Evolutionary conservation across 495 filamentous ascomycete genomes (phyloP).

Genomic region (Penicillium flavigenum): DNA sequence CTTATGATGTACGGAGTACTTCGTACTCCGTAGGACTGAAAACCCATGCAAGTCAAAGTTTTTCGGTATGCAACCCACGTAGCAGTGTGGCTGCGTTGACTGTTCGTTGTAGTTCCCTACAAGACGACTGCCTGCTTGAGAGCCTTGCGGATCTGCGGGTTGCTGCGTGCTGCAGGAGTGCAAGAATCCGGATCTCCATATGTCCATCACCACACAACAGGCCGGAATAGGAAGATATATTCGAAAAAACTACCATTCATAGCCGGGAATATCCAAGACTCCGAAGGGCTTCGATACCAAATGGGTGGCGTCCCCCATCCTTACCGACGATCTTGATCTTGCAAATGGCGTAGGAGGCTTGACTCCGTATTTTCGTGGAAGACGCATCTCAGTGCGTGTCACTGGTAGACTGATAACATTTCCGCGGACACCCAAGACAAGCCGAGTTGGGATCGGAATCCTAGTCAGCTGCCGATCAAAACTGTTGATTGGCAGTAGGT

Average conservation of each 20-base stretch:
- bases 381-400: slow-evolving; percentile 1
- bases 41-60: background rate
- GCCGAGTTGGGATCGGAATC: slow-evolving; percentile 4
- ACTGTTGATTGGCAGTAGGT: background rate
- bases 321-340: slow-evolving; percentile 11
- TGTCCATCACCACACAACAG: background rate
- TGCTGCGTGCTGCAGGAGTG: background rate
- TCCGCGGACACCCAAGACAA: background rate
- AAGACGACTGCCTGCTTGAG: background rate
- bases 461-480: background rate
- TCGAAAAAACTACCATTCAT: background rate
- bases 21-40: background rate
- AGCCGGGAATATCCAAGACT: background rate
- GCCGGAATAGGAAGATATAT: slow-evolving; percentile 2
- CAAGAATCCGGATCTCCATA: background rate
- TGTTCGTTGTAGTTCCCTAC: background rate
- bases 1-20: background rate
- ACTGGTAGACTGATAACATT: background rate
- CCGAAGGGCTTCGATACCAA: background rate
- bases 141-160: background rate
- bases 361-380: background rate
- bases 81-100: slow-evolving; percentile 2
- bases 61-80: background rate
- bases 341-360: slow-evolving; percentile 1
- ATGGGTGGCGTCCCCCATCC: background rate